Conservation (phyloP, 1,139 yeast genomes). For the Protomyces macrosporus region DNA sequence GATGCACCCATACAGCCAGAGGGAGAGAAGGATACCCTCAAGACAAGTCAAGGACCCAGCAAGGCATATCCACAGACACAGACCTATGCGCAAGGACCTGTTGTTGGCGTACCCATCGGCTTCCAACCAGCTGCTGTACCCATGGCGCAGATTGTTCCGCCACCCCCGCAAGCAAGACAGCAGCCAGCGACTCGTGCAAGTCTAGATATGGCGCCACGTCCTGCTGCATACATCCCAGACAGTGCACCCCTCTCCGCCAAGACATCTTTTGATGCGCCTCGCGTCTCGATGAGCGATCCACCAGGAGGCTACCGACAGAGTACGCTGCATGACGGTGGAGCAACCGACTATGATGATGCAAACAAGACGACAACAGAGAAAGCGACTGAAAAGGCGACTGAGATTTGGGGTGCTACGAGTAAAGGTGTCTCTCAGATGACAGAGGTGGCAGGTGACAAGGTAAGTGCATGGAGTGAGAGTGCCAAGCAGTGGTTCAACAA, state of each 20-base stretch:
- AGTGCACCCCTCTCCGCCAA: not conserved
- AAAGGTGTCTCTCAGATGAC: not conserved
- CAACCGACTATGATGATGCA: constrained; percentile 11
- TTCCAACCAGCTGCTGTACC: not conserved
- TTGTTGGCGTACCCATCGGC: not conserved
- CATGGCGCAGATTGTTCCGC: not conserved
- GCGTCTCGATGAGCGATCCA: not conserved
- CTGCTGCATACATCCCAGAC: not conserved
- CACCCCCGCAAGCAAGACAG: not conserved
- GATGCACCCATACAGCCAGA: not conserved
- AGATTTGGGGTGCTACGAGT: not conserved
- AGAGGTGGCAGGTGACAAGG: not conserved
- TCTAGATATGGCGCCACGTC: too few relatives aligned
- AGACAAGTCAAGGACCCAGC: not conserved
- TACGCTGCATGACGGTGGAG: constrained; percentile 14
- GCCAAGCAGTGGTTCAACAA: not conserved
- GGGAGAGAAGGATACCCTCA: not conserved
- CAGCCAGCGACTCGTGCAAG: too few relatives aligned
- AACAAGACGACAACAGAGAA: not conserved
- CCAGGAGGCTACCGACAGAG: constrained; percentile 16
- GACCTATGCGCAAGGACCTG: not conserved
- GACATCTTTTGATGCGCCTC: not conserved
- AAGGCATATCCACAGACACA: not conserved
- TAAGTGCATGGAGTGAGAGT: not conserved
- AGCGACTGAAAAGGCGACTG: not conserved